Conservation (phyloP, 1,139 yeast species). For the Geotrichum candidum region DNA sequence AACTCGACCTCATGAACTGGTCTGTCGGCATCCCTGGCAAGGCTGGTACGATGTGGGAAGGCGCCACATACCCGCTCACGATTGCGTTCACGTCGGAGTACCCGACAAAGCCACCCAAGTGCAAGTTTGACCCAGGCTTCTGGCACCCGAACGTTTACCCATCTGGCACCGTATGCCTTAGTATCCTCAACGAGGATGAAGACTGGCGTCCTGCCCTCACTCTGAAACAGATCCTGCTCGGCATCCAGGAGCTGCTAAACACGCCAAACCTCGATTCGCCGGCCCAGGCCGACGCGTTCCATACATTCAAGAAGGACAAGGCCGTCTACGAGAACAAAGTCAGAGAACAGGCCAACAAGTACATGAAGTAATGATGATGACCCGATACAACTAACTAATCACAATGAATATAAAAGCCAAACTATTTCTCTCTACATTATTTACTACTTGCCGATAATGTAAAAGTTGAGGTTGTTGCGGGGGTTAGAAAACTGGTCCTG, state of each 20-base stretch:
- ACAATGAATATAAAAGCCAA: background rate
- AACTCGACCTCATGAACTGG: constrained; percentile 82
- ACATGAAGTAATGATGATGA: constrained; percentile 36
- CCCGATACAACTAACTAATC: background rate
- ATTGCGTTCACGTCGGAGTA: constrained; percentile 82
- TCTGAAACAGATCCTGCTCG: constrained; percentile 80
- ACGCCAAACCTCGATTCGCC: constrained; percentile 94
- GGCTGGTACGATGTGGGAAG: constrained; percentile 78
- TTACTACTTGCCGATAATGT: background rate
- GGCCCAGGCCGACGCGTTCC: constrained; percentile 96
- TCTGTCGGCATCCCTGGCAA: constrained; percentile 95
- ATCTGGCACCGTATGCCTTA: constrained; percentile 89
- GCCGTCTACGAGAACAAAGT: constrained; percentile 70
- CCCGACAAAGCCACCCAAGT: constrained; percentile 95
- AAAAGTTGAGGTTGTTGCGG: background rate
- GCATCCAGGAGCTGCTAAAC: constrained; percentile 85
- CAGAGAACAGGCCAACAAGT: constrained; percentile 71
- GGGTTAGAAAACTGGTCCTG: constrained; percentile 3
- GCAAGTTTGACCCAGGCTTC: constrained; percentile 78
- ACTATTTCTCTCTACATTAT: background rate
- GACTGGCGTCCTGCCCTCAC: constrained; percentile 99
- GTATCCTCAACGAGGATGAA: constrained; percentile 88
- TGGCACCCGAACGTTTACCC: constrained; percentile 98
- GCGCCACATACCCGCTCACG: constrained; percentile 82
- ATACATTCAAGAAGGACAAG: constrained; percentile 62